Conservation (phyloP, 2,329 filamentous ascomycete genomes). For the Pezicula carpinea region DNA sequence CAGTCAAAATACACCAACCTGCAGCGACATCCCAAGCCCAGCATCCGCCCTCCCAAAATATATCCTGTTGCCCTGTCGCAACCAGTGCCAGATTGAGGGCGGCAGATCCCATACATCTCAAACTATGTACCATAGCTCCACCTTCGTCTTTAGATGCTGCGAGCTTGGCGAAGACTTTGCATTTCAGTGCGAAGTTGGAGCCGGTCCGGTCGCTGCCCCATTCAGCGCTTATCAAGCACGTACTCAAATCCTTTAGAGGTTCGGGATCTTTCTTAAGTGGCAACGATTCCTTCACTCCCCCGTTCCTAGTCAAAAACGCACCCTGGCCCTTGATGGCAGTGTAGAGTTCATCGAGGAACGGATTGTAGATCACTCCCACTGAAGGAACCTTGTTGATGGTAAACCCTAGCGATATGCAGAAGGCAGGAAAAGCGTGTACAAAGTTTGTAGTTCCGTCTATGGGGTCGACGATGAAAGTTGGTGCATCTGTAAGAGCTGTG, state of each 20-base stretch:
- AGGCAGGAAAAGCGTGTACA: conserved; percentile 68
- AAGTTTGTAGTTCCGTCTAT: conserved; percentile 84
- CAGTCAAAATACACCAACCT: conserved; percentile 70
- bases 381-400: conserved; percentile 55
- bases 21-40: conserved; percentile 86
- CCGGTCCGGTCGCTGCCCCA: conserved; percentile 68
- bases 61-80: conserved; percentile 65
- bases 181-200: conserved; percentile 66
- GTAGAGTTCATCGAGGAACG: conserved; percentile 66
- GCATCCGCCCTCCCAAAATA: conserved; percentile 80
- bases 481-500: conserved; percentile 53
- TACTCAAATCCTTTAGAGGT: conserved; percentile 55
- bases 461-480: conserved; percentile 78
- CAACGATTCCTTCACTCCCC: conserved; percentile 35
- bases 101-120: conserved; percentile 67
- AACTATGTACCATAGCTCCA: conserved; percentile 71
- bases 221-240: conserved; percentile 64
- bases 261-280: conserved; percentile 46
- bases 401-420: conserved; percentile 73
- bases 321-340: conserved; percentile 65
- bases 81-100: conserved; percentile 72
- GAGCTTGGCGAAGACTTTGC: conserved; percentile 58
- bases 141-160: conserved; percentile 54
- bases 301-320: conserved; percentile 45
- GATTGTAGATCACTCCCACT: conserved; percentile 77